These are phyloP conservation scores for Catunica adiposa DNA, from an alignment of 2,329 filamentous ascomycete genomes.

Conservation along the genomic window DNA sequence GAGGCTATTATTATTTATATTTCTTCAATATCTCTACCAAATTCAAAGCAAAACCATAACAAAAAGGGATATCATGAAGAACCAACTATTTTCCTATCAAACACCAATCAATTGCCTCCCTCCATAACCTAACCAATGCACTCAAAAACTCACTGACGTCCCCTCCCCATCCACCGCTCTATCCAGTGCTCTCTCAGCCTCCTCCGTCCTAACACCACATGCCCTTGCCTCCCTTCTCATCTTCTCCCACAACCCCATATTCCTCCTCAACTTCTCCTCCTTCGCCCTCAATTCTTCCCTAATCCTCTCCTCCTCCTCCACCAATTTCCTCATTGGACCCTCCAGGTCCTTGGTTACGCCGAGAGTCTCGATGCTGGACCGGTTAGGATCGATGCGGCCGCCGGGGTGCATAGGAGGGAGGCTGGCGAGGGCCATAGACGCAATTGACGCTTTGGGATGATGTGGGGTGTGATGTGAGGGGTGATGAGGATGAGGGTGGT, in stretches of 20 bases:
- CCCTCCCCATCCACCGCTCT: constrained; percentile 38
- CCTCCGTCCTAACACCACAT: constrained; percentile 38
- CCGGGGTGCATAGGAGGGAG: constrained; percentile 37
- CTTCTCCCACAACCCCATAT: constrained; percentile 36
- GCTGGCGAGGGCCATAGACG: constrained; percentile 34
- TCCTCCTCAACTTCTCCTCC: constrained; percentile 38
- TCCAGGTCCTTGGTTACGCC: constrained; percentile 39
- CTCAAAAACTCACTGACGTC: constrained; percentile 36
- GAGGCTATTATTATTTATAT: neutral
- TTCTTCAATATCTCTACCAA: too few relatives aligned
- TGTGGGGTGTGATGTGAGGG: too few relatives aligned
- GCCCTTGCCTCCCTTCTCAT: constrained; percentile 37
- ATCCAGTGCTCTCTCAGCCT: constrained; percentile 40
- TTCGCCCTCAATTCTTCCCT: constrained; percentile 35
- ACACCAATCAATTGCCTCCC: too few relatives aligned
- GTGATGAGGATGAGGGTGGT: neutral
- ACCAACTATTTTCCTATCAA: neutral
- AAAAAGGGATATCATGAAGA: constrained; percentile 10
- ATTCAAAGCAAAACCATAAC: neutral
- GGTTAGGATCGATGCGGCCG: constrained; percentile 35
- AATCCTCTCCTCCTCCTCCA: constrained; percentile 41
- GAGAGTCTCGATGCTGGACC: constrained; percentile 26
- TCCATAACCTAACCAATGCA: neutral
- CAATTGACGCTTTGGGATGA: constrained; percentile 28
- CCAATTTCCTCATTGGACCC: constrained; percentile 35